phyloP scores from a whole-genome alignment of 2,329 filamentous ascomycete species.

The Neofusicoccum ribis region DNA sequence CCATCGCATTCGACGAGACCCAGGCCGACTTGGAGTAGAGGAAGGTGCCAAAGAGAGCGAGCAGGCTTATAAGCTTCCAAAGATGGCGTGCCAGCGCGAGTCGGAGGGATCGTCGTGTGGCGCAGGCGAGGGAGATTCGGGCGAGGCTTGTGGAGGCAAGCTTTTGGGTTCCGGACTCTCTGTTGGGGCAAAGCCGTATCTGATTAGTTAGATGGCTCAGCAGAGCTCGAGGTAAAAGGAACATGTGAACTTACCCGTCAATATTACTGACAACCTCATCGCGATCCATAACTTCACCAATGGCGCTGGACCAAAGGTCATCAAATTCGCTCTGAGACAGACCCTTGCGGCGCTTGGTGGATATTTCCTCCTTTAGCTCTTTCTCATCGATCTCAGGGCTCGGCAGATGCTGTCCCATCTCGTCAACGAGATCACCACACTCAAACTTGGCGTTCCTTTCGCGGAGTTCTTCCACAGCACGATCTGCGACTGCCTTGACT shows the following conservation, averaged over 20 bases:
- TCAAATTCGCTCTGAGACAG: slow-evolving; percentile 85
- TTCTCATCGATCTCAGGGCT: slow-evolving; percentile 67
- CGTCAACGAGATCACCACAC: slow-evolving; percentile 71
- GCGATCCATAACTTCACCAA: slow-evolving; percentile 66
- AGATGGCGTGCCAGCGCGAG: slow-evolving; percentile 83
- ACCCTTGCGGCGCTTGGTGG: slow-evolving; percentile 62
- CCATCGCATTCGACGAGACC: slow-evolving; percentile 62
- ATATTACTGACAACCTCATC: slow-evolving; percentile 61
- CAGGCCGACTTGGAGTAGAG: slow-evolving; percentile 67
- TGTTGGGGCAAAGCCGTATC: slow-evolving; percentile 71
- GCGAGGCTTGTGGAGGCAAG: slow-evolving; percentile 88
- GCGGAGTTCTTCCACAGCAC: slow-evolving; percentile 81
- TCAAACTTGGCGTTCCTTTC: slow-evolving; percentile 86
- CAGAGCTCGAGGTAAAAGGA: slow-evolving; percentile 22
- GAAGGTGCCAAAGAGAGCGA: slow-evolving; percentile 35
- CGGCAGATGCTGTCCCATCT: slow-evolving; percentile 59
- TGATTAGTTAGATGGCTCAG: slow-evolving; percentile 69
- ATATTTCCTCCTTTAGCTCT: slow-evolving; percentile 75
- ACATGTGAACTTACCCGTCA: slow-evolving; percentile 57
- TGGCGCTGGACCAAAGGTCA: slow-evolving; percentile 75
- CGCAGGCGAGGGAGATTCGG: slow-evolving; percentile 82
- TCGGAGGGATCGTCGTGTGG: slow-evolving; percentile 74
- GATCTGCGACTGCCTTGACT: slow-evolving; percentile 84
- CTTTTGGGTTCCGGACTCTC: slow-evolving; percentile 65
- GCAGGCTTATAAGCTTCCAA: slow-evolving; percentile 73